These are phyloP conservation scores for Pseudozyma hubeiensis DNA, from an alignment of 1,284 basidiomycete species.

Conservation along the genomic window DNA sequence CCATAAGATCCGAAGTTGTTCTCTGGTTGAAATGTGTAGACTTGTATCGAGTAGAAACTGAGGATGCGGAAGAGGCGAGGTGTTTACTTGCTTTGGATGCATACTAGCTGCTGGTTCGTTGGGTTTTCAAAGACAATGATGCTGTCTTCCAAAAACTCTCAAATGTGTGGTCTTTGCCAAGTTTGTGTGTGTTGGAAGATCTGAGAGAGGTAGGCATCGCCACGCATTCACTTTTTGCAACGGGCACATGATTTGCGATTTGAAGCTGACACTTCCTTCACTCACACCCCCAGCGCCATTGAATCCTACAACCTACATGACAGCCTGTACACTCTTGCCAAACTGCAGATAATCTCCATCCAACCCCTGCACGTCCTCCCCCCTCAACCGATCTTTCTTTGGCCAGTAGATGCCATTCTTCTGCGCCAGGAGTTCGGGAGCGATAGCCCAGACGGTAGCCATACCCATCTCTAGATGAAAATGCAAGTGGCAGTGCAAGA, in stretches of 20 bases:
- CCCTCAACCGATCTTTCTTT: background rate
- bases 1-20: background rate
- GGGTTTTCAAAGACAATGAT: background rate
- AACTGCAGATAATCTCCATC: background rate
- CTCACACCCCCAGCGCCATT: too few relatives aligned
- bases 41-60: background rate
- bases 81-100: background rate
- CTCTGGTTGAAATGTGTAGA: background rate
- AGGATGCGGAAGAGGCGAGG: background rate
- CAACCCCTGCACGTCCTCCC: conserved; percentile 10
- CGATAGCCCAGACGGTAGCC: conserved; percentile 44
- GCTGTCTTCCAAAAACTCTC: background rate
- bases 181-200: too few relatives aligned
- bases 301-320: background rate
- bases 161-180: background rate
- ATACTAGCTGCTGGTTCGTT: background rate
- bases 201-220: too few relatives aligned
- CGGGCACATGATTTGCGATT: too few relatives aligned
- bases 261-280: too few relatives aligned
- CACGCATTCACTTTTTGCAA: too few relatives aligned
- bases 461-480: conserved; percentile 60
- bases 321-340: background rate
- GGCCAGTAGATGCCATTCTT: conserved; percentile 11
- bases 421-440: conserved; percentile 11
- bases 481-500: conserved; percentile 51